These are phyloP conservation scores for Malus sieversii DNA, from an alignment of 306 rosid genomes.

Conservation along the genomic window DNA sequence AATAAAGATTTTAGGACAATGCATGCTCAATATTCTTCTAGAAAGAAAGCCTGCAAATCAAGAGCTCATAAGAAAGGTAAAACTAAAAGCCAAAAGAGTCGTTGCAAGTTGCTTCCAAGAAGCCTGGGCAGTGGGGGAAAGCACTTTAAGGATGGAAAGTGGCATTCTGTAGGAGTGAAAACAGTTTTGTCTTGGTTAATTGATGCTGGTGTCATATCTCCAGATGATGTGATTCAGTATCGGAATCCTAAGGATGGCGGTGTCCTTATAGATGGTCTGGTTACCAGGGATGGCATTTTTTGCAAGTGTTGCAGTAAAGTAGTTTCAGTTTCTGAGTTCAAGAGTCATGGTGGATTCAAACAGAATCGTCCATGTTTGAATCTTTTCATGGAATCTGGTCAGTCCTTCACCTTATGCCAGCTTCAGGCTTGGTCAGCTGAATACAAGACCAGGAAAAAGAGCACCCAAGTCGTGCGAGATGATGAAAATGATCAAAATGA, in stretches of 20 bases:
- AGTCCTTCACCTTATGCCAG: constrained; percentile 82
- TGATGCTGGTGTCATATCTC: constrained; percentile 56
- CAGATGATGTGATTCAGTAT: constrained; percentile 69
- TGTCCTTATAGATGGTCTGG: constrained; percentile 66
- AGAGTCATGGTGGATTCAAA: constrained; percentile 71
- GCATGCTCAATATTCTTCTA: constrained; percentile 23
- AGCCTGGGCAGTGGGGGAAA: constrained; percentile 60
- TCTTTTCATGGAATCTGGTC: constrained; percentile 84
- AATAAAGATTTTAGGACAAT: constrained; percentile 48
- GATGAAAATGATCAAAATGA: constrained; percentile 76
- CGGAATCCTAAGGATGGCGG: constrained; percentile 53
- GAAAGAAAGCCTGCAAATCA: constrained; percentile 46
- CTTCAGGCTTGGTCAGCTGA: constrained; percentile 99
- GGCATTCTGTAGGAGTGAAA: constrained; percentile 50
- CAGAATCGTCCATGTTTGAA: constrained; percentile 80
- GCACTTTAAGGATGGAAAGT: constrained; percentile 59
- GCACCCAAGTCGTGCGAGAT: constrained; percentile 38
- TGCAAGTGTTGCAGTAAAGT: constrained; percentile 70
- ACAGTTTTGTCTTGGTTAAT: constrained; percentile 88
- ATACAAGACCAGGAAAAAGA: constrained; percentile 67
- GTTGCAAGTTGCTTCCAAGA: constrained; percentile 73
- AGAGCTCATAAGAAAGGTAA: constrained; percentile 47
- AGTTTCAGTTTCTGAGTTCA: constrained; percentile 72
- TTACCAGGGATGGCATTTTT: constrained; percentile 72
- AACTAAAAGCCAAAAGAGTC: constrained; percentile 53